These are phyloP conservation scores for Saposhnikovia divaricata DNA, from an alignment of 129 eudicot genomes.

Conservation along the genomic window DNA sequence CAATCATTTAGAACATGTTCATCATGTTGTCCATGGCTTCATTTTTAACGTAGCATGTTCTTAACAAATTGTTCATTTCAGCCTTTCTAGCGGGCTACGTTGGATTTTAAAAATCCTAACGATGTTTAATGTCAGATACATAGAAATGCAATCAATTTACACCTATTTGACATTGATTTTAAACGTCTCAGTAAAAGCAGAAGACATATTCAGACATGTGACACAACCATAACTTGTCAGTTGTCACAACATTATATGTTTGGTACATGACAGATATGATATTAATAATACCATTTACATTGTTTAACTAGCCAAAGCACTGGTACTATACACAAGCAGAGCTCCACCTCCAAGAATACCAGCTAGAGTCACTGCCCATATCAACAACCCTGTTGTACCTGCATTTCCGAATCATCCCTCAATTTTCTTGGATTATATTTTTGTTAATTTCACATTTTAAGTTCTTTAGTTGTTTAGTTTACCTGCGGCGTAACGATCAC, in stretches of 20 bases:
- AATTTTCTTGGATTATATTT: background rate
- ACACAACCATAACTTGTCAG: background rate
- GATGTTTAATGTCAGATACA: too few species aligned
- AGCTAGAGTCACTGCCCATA: slow-evolving; percentile 81
- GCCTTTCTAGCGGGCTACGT: too few species aligned
- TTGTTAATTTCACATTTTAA: background rate
- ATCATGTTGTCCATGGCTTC: too few species aligned
- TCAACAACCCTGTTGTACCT: slow-evolving; percentile 79
- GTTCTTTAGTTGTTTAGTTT: background rate
- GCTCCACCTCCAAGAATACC: slow-evolving; percentile 28
- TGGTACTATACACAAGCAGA: slow-evolving; percentile 8
- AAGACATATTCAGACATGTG: too few species aligned
- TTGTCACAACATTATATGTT: background rate
- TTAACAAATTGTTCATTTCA: too few species aligned
- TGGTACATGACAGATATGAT: background rate
- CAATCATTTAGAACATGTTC: too few species aligned
- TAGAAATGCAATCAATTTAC: too few species aligned
- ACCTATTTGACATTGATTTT: too few species aligned
- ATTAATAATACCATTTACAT: too few species aligned
- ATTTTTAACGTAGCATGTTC: too few species aligned
- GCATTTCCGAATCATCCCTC: slow-evolving; percentile 8
- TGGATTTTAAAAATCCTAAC: too few species aligned
- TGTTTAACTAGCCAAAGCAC: background rate
- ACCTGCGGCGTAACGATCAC: slow-evolving; percentile 86
- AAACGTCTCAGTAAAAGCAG: too few species aligned